These are phyloP conservation scores for Scedosporium dehoogii DNA, from an alignment of 2,329 filamentous ascomycete genomes.

Conservation along the genomic window DNA sequence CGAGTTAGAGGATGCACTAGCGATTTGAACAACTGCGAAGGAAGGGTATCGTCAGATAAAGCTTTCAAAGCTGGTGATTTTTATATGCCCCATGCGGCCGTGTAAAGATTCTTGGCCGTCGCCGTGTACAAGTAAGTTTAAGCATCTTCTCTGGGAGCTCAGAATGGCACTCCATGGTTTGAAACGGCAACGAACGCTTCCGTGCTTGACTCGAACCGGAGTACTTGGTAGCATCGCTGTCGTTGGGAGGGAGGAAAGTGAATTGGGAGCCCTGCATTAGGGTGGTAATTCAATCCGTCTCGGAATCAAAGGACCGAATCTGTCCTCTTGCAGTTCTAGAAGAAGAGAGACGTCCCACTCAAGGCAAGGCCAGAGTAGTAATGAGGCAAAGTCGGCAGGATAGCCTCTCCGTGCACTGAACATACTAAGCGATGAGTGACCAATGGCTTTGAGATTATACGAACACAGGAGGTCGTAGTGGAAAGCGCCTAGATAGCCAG, in stretches of 20 bases:
- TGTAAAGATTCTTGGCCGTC: not conserved
- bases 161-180: not conserved
- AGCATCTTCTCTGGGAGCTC: not conserved
- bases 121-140: not conserved
- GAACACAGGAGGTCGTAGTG: too few relatives aligned
- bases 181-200: not conserved
- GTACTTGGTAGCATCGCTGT: not conserved
- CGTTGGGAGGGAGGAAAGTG: not conserved
- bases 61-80: not conserved
- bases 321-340: not conserved
- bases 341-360: not conserved
- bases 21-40: not conserved
- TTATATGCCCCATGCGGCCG: too few relatives aligned
- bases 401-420: too few relatives aligned
- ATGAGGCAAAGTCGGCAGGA: not conserved
- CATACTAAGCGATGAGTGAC: too few relatives aligned
- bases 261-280: not conserved
- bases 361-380: not conserved
- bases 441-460: too few relatives aligned
- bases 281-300: not conserved
- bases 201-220: not conserved
- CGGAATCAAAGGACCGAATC: not conserved
- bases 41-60: not conserved
- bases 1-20: not conserved
- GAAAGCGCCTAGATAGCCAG: not conserved